phyloP scores from a whole-genome alignment of 495 filamentous ascomycete species.

The Xylaria grammica region DNA sequence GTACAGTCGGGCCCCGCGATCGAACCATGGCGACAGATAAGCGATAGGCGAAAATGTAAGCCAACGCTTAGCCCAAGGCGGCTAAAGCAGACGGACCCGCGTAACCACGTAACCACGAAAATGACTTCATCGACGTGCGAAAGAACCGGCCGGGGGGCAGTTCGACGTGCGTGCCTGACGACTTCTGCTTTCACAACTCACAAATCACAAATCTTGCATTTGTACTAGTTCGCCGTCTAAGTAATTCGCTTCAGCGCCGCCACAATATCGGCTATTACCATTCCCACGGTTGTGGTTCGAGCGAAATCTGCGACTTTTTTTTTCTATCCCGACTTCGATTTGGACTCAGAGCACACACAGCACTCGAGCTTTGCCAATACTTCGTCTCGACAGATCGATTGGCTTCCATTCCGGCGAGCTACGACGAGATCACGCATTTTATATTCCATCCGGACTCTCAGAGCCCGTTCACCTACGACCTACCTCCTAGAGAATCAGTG shows the following conservation, averaged over 20 bases:
- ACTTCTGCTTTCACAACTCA: neutral
- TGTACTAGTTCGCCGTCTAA: too few species aligned
- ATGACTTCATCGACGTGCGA: slow-evolving; percentile 21
- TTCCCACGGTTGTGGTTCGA: neutral
- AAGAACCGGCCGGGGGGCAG: neutral
- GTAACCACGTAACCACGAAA: slow-evolving; percentile 5
- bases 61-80: slow-evolving; percentile 9
- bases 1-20: too few species aligned
- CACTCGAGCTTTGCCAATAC: neutral
- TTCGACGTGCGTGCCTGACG: neutral
- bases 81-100: slow-evolving; percentile 6
- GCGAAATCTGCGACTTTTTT: neutral
- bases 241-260: too few species aligned
- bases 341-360: neutral
- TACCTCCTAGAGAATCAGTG: too few species aligned
- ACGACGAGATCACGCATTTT: neutral
- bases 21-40: slow-evolving; percentile 1
- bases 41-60: slow-evolving; percentile 2
- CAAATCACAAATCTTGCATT: too few species aligned
- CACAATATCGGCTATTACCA: too few species aligned
- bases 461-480: too few species aligned
- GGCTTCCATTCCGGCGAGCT: neutral
- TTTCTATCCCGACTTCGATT: neutral
- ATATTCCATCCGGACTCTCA: too few species aligned
- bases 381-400: too few species aligned